Evolutionary conservation across 2,329 filamentous ascomycete genomes (phyloP).

Genomic region (Bertia moriformis): DNA sequence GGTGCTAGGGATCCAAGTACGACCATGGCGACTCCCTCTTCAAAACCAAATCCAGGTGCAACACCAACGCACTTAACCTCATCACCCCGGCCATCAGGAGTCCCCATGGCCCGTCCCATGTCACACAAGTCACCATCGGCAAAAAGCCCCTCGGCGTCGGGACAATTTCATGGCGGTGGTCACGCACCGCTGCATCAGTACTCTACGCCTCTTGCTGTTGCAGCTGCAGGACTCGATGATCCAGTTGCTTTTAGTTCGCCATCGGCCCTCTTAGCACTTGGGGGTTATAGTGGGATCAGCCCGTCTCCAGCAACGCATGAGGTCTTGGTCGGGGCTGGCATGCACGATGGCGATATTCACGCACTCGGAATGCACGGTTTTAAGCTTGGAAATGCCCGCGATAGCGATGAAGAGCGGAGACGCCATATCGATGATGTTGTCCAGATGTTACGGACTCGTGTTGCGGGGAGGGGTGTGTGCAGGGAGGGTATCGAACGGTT

Average conservation of each 20-base stretch:
- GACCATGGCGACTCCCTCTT: conserved; percentile 25
- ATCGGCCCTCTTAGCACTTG: conserved; percentile 24
- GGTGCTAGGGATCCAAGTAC: too few relatives aligned
- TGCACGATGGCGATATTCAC: conserved; percentile 21
- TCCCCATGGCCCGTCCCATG: conserved; percentile 19
- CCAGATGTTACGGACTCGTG: conserved; percentile 19
- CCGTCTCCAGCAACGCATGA: conserved; percentile 20
- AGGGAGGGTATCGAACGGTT: conserved; percentile 24
- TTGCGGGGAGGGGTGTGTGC: conserved; percentile 24
- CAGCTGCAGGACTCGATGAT: conserved; percentile 17
- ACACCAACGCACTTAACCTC: conserved; percentile 25
- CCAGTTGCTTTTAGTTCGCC: conserved; percentile 25
- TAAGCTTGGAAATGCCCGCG: conserved; percentile 17
- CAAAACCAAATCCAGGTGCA: conserved; percentile 22
- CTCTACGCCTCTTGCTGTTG: conserved; percentile 22
- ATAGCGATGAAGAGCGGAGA: conserved; percentile 22
- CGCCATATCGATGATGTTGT: conserved; percentile 23
- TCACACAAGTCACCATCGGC: conserved; percentile 27
- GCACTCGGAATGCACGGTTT: conserved; percentile 19
- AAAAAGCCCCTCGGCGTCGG: conserved; percentile 23
- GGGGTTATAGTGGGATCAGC: conserved; percentile 21
- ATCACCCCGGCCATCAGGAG: conserved; percentile 23
- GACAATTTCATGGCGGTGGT: conserved; percentile 14
- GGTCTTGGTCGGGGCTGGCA: conserved; percentile 15
- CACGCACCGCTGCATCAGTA: conserved; percentile 20